Evolutionary conservation across 768 basidiomycete species (phyloP).

Genomic region (Exsudoporus frostii): DNA sequence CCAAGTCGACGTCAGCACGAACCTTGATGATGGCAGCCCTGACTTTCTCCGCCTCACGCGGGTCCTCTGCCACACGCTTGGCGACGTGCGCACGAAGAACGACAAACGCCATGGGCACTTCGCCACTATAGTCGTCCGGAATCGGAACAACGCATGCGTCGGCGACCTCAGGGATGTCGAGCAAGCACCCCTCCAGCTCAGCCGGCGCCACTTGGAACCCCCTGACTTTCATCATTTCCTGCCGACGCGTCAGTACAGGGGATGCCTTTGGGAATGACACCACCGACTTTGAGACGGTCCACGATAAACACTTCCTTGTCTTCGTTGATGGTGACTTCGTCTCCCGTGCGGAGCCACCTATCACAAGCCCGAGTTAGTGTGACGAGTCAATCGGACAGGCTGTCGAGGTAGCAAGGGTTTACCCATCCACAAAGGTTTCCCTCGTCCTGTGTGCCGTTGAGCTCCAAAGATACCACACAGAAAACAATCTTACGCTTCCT

Average conservation of each 20-base stretch:
- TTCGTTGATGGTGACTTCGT: slow-evolving; percentile 54
- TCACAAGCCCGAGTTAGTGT: neutral
- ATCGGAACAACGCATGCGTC: slow-evolving; percentile 64
- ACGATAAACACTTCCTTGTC: slow-evolving; percentile 58
- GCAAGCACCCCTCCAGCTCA: slow-evolving; percentile 64
- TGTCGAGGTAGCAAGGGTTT: slow-evolving; percentile 7
- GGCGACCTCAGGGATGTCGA: slow-evolving; percentile 56
- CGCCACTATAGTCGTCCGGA: slow-evolving; percentile 69
- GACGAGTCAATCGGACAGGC: neutral
- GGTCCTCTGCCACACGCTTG: slow-evolving; percentile 30
- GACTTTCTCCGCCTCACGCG: slow-evolving; percentile 32
- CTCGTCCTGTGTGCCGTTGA: slow-evolving; percentile 44
- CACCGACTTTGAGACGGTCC: slow-evolving; percentile 57
- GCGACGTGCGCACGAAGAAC: slow-evolving; percentile 46
- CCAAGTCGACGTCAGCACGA: neutral
- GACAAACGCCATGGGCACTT: slow-evolving; percentile 68
- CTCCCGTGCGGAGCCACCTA: slow-evolving; percentile 70
- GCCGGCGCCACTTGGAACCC: slow-evolving; percentile 78
- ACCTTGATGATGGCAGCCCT: slow-evolving; percentile 50
- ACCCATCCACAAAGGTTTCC: slow-evolving; percentile 70
- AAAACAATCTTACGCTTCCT: slow-evolving; percentile 50
- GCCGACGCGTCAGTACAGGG: slow-evolving; percentile 4
- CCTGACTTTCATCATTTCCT: slow-evolving; percentile 68
- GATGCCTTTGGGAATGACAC: neutral
- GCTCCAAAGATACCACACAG: neutral